Percentiles rank a stretch among this genome's conserved stretches.
Evolutionary conservation across 768 basidiomycete genomes (phyloP).

Genomic region (Clitopilus passeckerianus): DNA sequence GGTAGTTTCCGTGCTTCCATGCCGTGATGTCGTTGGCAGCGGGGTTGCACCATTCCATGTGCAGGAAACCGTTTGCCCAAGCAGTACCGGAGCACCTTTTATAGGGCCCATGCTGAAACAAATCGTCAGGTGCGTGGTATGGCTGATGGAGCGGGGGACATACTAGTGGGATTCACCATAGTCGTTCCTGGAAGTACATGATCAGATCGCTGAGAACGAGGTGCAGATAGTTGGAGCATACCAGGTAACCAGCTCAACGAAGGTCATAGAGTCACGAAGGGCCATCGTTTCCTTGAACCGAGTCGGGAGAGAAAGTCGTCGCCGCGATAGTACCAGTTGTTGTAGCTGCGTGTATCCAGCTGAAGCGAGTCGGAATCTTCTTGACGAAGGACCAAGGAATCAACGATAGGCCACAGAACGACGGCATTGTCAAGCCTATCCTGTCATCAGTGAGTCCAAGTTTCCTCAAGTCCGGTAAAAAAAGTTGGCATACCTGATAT

Average conservation of each 20-base stretch:
- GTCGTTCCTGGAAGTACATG: constrained; percentile 47
- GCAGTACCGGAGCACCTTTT: constrained; percentile 41
- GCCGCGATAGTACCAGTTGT: too few relatives aligned
- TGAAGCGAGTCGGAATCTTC: too few relatives aligned
- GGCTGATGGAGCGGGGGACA: constrained; percentile 6
- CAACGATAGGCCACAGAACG: too few relatives aligned
- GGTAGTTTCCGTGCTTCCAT: constrained; percentile 63
- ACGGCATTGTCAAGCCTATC: too few relatives aligned
- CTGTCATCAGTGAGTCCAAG: too few relatives aligned
- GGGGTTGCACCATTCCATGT: constrained; percentile 56
- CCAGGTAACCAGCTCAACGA: constrained; percentile 45
- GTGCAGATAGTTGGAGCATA: neutral
- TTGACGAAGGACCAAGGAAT: too few relatives aligned
- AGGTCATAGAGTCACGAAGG: neutral
- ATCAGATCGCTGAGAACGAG: neutral
- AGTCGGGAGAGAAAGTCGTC: too few relatives aligned
- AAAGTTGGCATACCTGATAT: too few relatives aligned
- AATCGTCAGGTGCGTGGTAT: neutral
- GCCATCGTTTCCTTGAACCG: too few relatives aligned
- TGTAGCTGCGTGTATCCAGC: too few relatives aligned
- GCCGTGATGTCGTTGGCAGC: constrained; percentile 61
- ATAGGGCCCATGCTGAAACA: constrained; percentile 48
- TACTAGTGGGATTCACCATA: constrained; percentile 75
- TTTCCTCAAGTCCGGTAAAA: too few relatives aligned
- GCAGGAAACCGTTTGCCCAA: constrained; percentile 38